Conservation (phyloP, 164 flowering plant species). For the Litsea cubeba region DNA sequence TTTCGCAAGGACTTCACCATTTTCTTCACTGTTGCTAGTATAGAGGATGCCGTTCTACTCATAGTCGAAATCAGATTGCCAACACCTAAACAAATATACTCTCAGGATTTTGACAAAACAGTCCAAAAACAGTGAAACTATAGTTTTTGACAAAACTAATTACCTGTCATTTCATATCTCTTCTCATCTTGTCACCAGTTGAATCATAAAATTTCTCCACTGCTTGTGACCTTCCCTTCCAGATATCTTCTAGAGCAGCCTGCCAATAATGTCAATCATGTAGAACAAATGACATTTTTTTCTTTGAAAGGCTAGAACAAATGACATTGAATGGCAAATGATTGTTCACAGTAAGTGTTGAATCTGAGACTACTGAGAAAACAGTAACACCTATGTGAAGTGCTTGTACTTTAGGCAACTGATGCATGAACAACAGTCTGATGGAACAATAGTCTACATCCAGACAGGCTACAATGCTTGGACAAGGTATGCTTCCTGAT, state of each 20-base stretch:
- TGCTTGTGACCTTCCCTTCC: conserved; percentile 57
- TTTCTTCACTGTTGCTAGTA: conserved; percentile 17
- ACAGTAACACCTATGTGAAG: too few species aligned
- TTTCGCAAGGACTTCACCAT: conserved; percentile 10
- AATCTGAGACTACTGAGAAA: too few species aligned
- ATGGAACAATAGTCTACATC: too few species aligned
- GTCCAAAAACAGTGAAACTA: not conserved
- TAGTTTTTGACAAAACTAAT: not conserved
- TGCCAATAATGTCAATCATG: conserved; percentile 18
- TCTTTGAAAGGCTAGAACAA: not conserved
- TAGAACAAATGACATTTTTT: not conserved
- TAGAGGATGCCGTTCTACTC: conserved; percentile 20
- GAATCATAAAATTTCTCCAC: conserved; percentile 51
- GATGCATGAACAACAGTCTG: too few species aligned
- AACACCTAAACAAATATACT: conserved; percentile 5
- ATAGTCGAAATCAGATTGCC: conserved; percentile 17
- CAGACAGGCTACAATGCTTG: too few species aligned
- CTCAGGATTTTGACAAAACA: not conserved
- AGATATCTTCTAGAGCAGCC: conserved; percentile 61
- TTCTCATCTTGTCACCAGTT: conserved; percentile 31
- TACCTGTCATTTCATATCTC: conserved; percentile 10
- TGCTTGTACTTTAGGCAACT: too few species aligned
- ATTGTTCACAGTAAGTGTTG: too few species aligned
- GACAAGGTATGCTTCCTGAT: too few species aligned
- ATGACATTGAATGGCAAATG: too few species aligned